Conservation (phyloP, 179 eudicot genomes). For the Spinacia oleracea region DNA sequence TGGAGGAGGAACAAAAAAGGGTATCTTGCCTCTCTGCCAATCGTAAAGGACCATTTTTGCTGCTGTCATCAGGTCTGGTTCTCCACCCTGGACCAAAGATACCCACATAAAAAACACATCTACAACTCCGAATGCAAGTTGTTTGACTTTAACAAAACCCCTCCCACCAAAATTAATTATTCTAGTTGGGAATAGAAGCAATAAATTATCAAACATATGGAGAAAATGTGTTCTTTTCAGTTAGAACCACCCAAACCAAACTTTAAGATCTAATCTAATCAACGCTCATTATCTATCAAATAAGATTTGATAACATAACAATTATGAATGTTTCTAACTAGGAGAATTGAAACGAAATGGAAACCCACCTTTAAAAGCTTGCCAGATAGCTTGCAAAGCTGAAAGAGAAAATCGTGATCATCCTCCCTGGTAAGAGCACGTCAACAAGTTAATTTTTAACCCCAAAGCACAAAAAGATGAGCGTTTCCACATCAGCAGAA, state of each 20-base stretch:
- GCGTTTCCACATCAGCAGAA: background rate
- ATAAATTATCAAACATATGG: background rate
- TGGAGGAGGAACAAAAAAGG: constrained; percentile 95
- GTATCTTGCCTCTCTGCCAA: constrained; percentile 98
- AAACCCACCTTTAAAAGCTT: constrained; percentile 78
- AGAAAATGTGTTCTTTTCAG: background rate
- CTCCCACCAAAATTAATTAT: background rate
- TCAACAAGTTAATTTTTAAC: constrained; percentile 1
- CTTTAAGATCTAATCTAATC: background rate
- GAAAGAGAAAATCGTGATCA: constrained; percentile 74
- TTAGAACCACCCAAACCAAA: background rate
- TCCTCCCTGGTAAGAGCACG: constrained; percentile 60
- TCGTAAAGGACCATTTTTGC: constrained; percentile 94
- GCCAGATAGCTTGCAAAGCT: constrained; percentile 77
- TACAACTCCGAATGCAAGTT: background rate
- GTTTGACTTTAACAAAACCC: background rate
- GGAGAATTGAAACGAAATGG: background rate
- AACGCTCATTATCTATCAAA: background rate
- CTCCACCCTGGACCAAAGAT: constrained; percentile 66
- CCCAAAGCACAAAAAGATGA: background rate
- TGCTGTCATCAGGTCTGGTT: constrained; percentile 84
- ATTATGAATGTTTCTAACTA: background rate
- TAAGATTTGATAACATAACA: background rate
- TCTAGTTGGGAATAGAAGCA: background rate
- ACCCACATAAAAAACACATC: background rate